phyloP scores from a whole-genome alignment of 257 asterid genomes.

The Coffea canephora region DNA sequence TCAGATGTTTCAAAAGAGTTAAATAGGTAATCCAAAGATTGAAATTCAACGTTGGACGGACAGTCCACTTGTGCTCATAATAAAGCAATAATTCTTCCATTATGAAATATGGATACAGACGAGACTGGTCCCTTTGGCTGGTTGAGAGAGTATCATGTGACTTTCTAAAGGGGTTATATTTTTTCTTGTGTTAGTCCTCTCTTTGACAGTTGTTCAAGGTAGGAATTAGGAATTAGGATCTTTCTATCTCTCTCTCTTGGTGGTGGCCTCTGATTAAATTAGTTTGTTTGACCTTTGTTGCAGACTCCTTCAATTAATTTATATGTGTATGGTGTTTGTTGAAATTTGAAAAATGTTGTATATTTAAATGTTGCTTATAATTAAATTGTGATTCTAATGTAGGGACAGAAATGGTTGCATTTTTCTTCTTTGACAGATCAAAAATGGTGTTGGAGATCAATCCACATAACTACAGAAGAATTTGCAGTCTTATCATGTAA shows the following conservation, averaged over 20 bases:
- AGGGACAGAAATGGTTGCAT: not conserved
- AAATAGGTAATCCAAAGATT: not conserved
- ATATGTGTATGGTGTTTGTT: not conserved
- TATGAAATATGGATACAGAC: slow-evolving; percentile 49
- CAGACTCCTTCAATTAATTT: slow-evolving; percentile 27
- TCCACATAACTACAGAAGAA: not conserved
- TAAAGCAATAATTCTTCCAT: slow-evolving; percentile 62
- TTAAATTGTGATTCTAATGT: slow-evolving; percentile 3
- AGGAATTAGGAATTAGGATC: slow-evolving; percentile 4
- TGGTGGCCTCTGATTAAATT: slow-evolving; percentile 39
- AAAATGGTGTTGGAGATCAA: not conserved
- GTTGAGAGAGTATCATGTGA: slow-evolving; percentile 69
- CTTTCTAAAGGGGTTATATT: slow-evolving; percentile 20
- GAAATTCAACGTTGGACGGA: slow-evolving; percentile 41
- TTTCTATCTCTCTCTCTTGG: slow-evolving; percentile 12
- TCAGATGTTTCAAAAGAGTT: not conserved
- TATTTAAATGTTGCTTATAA: not conserved
- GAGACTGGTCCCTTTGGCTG: slow-evolving; percentile 57
- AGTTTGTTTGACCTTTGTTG: slow-evolving; percentile 51
- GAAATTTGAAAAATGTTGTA: not conserved
- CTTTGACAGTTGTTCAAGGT: slow-evolving; percentile 55
- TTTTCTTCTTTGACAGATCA: not conserved
- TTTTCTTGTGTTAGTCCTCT: not conserved
- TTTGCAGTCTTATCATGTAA: not conserved
- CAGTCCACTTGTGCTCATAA: slow-evolving; percentile 49